Conservation (phyloP, 164 flowering plant species). For the Macadamia integrifolia region DNA sequence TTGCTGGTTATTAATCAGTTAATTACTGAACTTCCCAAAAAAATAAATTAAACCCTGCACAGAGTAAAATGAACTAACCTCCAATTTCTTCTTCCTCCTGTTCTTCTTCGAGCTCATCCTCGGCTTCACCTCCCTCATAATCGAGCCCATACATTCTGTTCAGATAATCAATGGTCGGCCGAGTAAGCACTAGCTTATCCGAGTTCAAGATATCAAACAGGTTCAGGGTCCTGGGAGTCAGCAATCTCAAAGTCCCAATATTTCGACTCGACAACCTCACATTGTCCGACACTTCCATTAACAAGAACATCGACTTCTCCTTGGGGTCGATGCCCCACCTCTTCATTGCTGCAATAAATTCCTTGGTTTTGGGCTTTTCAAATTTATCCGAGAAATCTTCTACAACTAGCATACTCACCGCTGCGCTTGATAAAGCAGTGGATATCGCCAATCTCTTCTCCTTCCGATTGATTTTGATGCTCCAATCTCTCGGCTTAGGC, state of each 20-base stretch:
- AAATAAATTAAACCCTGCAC: too few species aligned
- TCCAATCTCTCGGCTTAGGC: constrained; percentile 93
- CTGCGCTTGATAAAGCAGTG: constrained; percentile 78
- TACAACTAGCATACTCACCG: constrained; percentile 52
- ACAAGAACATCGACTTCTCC: constrained; percentile 67
- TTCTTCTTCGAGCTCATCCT: constrained; percentile 34
- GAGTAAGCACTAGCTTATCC: constrained; percentile 64
- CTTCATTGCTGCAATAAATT: constrained; percentile 72
- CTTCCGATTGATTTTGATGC: constrained; percentile 79
- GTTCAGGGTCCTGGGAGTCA: constrained; percentile 87
- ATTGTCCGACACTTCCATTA: constrained; percentile 63
- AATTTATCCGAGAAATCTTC: constrained; percentile 69
- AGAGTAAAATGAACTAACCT: constrained; percentile 12
- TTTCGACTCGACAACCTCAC: constrained; percentile 72
- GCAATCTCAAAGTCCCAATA: constrained; percentile 69
- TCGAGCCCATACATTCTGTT: constrained; percentile 56
- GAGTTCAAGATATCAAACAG: constrained; percentile 86
- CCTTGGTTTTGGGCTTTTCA: constrained; percentile 84
- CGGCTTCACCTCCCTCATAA: constrained; percentile 25
- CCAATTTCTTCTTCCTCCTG: constrained; percentile 29
- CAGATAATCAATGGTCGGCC: constrained; percentile 61
- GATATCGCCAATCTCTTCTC: constrained; percentile 86
- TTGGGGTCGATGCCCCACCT: constrained; percentile 89
- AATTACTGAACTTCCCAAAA: neutral
- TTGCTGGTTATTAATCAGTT: too few species aligned